Percentiles rank a stretch among this genome's conserved stretches.
These are phyloP conservation scores for Candida hispaniensis DNA, from an alignment of 805 yeast genomes.

Conservation along the genomic window DNA sequence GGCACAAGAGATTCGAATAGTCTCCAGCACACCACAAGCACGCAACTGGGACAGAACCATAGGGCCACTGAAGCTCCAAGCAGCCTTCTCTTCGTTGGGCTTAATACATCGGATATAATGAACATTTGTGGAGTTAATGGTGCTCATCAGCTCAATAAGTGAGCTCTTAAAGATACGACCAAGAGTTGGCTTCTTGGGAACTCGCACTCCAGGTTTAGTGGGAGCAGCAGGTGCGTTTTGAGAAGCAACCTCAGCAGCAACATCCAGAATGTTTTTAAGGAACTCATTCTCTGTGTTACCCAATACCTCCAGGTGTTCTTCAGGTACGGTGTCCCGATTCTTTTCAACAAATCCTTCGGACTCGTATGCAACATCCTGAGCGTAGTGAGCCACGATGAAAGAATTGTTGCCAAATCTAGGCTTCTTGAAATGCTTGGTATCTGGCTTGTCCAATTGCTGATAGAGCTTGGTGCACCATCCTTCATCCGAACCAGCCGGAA, in stretches of 20 bases:
- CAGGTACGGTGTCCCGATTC: slow-evolving; percentile 95
- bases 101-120: slow-evolving; percentile 96
- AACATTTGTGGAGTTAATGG: slow-evolving; percentile 88
- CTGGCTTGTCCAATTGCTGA: slow-evolving; percentile 69
- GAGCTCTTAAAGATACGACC: slow-evolving; percentile 92
- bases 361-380: slow-evolving; percentile 85
- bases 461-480: slow-evolving; percentile 88
- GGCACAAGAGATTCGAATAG: slow-evolving; percentile 92
- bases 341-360: slow-evolving; percentile 93
- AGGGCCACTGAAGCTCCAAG: slow-evolving; percentile 91
- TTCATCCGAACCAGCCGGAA: slow-evolving; percentile 88
- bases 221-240: slow-evolving; percentile 35
- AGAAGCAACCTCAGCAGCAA: slow-evolving; percentile 45
- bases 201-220: slow-evolving; percentile 33
- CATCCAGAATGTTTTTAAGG: slow-evolving; percentile 48
- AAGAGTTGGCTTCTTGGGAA: slow-evolving; percentile 71
- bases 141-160: slow-evolving; percentile 81
- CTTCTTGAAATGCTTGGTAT: slow-evolving; percentile 64
- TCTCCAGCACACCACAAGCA: slow-evolving; percentile 98
- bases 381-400: slow-evolving; percentile 86
- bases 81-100: slow-evolving; percentile 87
- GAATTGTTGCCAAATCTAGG: slow-evolving; percentile 91
- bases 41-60: slow-evolving; percentile 93
- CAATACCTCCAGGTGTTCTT: slow-evolving; percentile 83
- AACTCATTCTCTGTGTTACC: slow-evolving; percentile 57